Base-by-base conservation (phyloP, 176 grass and related monocot genomes). In the Lolium rigidum region DNA sequence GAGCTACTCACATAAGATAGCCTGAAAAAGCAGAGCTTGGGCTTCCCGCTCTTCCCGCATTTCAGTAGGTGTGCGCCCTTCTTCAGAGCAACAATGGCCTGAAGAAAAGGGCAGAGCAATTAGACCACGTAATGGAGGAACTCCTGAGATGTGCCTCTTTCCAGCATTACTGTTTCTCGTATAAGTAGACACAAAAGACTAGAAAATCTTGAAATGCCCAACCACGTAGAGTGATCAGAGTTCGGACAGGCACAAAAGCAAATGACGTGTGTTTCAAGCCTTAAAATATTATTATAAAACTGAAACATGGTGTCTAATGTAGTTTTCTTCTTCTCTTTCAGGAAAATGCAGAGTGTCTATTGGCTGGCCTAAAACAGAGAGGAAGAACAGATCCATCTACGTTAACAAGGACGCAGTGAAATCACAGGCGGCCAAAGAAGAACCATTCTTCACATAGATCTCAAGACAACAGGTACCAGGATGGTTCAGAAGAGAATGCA, bases 21-120 rank as follows among this genome's bases (percentile, higher is more conserved):
- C 71, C 94, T 91, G 77, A 96, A 91, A 47, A 83, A 86, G 73
- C 94, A 91, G 75, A 99, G 92, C 89, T 90, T 99, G 43, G 94
- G 92, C 70, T 96, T 99, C 65, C 97, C 94, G 85, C 94, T 93
- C 90, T 92, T 99, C 69, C 92, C 92, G 70, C 94, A 97, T 88
- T 99, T 99, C 38, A 99, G 91, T 47, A 99, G 89, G 91, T 96
- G 86, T 77, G 94, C 89, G 16, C 97, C 92, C 79, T 96, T 94
- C 92, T 99, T 99, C 82, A 96, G 88, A 77, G 90, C 80, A 91
- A 91, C 77, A 90, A 96, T 88, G 44, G 92, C 92, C 97, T 99
- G 85, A 60, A 67, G 59, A 48, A 84, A 85, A 28, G 21, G 83
- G 70, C 41, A 15, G 74, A 54, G 16, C 9, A 77, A 18, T 85